Evolutionary conservation across 164 flowering plant genomes (phyloP).

Genomic region (Piper betle): DNA sequence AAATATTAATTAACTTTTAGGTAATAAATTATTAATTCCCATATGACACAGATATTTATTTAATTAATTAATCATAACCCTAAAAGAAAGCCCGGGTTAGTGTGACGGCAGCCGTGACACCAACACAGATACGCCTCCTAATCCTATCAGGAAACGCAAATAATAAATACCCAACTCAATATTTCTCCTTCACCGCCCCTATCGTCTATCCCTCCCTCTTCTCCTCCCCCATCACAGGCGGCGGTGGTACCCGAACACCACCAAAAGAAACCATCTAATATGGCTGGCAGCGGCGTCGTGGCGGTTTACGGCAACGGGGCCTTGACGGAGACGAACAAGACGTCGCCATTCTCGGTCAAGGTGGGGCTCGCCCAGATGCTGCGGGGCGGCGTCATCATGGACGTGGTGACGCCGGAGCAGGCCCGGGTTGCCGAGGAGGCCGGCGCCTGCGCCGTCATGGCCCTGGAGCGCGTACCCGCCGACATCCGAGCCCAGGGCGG

Average conservation of each 20-base stretch:
- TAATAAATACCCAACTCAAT: no score
- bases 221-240: background rate
- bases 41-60: no score
- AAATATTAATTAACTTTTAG: no score
- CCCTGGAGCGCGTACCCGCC: constrained; percentile 26
- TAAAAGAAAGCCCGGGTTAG: background rate
- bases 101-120: no score
- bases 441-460: constrained; percentile 33
- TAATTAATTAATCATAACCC: no score
- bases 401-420: constrained; percentile 29
- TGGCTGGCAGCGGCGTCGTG: constrained; percentile 26
- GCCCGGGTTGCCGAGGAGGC: constrained; percentile 33
- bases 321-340: constrained; percentile 17
- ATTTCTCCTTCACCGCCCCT: no score
- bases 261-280: background rate
- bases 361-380: constrained; percentile 30
- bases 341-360: constrained; percentile 23
- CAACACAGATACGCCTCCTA: no score
- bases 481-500: constrained; percentile 29
- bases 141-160: no score
- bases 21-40: no score
- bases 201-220: background rate
- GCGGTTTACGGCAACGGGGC: constrained; percentile 23
- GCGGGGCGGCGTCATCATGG: constrained; percentile 34
- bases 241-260: no score